Base-by-base conservation (phyloP, 2,329 filamentous ascomycete genomes). In the Leptographium wingfieldii region DNA sequence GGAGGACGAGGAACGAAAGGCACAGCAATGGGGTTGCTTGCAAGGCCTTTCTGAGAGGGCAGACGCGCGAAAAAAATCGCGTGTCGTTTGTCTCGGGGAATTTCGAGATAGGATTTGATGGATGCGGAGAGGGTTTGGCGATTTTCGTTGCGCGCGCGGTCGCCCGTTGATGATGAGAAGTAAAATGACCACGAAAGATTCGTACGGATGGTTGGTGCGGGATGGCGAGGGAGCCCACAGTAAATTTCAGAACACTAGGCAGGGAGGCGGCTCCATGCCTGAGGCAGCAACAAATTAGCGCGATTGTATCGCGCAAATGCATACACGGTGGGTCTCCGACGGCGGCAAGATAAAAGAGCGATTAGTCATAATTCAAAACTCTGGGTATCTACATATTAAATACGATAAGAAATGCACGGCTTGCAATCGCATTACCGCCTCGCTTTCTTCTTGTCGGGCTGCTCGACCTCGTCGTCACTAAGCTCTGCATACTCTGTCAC, bases 401-500 rank as follows among this genome's bases (percentile, higher is more conserved):
- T 29, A 52, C 31, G 19, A 29, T 38, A 55, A 22, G n/a, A 55
- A 55, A 55, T 19, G 29, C 29, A 10, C 29, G 29, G 19, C 29
- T 2, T 29, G 31, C 33, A 38, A 38, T 22, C 16, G 33, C 3
- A 35, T 55, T 31, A 82, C 67, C 79, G 75, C 72, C 80, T 84
- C 3, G 73, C 70, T 68, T 74, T 81, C 73, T 85, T 88, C 40
- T 88, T 82, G n/a, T 82, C 84, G 3, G 79, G 81, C 22, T 77
- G 80, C 7, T 82, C 80, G 58, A 84, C 86, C 65, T 95, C 92
- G 19, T 91, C 92, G 71, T 95, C 92, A 70, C 91, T 95, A 40
- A 94, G 68, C 52, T 96, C 89, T 9, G 88, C 88, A 75, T 95
- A 99, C 65, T 96, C 87, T 31, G 92, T 90, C 66, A 92, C 86